These are phyloP conservation scores for Diphasiastrum complanatum DNA, from an alignment of 83 land plant species.

Conservation along the genomic window DNA sequence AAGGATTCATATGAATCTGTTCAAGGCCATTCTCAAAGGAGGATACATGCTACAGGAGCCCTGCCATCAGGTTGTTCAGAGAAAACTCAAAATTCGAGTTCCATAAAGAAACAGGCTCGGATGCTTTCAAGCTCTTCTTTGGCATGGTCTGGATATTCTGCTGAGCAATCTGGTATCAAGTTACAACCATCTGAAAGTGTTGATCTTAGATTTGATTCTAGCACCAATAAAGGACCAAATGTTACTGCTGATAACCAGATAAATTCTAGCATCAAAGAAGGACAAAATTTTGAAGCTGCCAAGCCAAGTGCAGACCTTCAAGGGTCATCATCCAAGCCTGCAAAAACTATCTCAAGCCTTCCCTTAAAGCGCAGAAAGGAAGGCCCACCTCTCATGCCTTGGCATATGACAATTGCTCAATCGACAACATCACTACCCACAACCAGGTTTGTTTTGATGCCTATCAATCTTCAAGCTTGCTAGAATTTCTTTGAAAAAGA, in stretches of 20 bases:
- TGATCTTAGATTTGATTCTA: not conserved
- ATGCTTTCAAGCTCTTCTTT: too few species aligned
- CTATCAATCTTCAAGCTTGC: not conserved
- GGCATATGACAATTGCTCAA: not conserved
- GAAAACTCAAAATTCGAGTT: not conserved
- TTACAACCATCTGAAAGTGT: not conserved
- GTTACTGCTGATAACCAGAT: too few species aligned
- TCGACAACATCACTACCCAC: not conserved
- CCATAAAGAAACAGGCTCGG: too few species aligned
- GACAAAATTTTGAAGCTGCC: not conserved
- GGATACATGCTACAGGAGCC: not conserved
- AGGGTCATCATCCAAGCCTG: not conserved
- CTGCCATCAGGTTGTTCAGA: not conserved
- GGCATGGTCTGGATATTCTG: not conserved
- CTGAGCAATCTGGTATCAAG: not conserved
- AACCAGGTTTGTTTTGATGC: not conserved
- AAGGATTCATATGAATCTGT: not conserved
- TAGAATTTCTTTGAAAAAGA: not conserved
- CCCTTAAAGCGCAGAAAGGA: not conserved
- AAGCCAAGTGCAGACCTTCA: not conserved
- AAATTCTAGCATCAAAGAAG: too few species aligned
- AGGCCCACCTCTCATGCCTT: not conserved
- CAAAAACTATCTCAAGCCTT: not conserved
- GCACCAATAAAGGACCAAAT: not conserved
- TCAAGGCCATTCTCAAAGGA: not conserved